Base-by-base conservation (phyloP, 1,139 yeast species). In the Suhomyces terraborum region DNA sequence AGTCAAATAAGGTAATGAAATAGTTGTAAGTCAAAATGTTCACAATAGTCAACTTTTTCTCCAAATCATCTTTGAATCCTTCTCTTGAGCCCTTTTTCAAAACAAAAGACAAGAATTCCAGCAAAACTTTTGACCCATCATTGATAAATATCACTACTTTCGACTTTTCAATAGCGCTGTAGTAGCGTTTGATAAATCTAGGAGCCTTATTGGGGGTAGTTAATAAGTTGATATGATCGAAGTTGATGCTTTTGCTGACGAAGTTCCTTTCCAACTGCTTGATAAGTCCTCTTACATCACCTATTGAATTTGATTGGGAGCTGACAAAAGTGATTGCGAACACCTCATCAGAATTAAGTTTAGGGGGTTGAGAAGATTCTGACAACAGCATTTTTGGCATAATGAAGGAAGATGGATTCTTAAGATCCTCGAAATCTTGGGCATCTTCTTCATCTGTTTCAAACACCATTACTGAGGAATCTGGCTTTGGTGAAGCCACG, bases 381-480 rank as follows among this genome's bases (percentile, higher is more conserved):
- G 32, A 39, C 19, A 30, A 56, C 13, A 58, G 50, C 58, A 67
- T 56, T 21, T 56, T 54, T 13, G 76, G 76, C 76, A 70, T 70
- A 13, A 70, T 64, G 49, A 70, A 69, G 1, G 67, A 54, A 27
- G 51, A 52, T 22, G 24, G 42, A 38, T 20, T 47, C 36, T 43
- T 48, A 14, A 49, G 48, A 9, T 55, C 61, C 14, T 53, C 58
- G 12, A 38, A 45, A 18, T 51, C 64, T 31, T 61, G 70, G 43
- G 66, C 62, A 35, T 62, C 71, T 45, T 69, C 76, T 45, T 67
- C 74, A 42, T 69, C 76, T 0, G 73, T 67, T 40, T 70, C 75
- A 50, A 69, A 68, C 10, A 69, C 69, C 71, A 69, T 65, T 4
- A 66, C 67, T 17, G 51, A 45, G 12, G 34, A 32, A 19, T 49